Percentiles rank a stretch among this genome's conserved stretches.
These are phyloP conservation scores for Apiotrichum veenhuisii DNA, from an alignment of 1,284 basidiomycete genomes.

Conservation along the genomic window DNA sequence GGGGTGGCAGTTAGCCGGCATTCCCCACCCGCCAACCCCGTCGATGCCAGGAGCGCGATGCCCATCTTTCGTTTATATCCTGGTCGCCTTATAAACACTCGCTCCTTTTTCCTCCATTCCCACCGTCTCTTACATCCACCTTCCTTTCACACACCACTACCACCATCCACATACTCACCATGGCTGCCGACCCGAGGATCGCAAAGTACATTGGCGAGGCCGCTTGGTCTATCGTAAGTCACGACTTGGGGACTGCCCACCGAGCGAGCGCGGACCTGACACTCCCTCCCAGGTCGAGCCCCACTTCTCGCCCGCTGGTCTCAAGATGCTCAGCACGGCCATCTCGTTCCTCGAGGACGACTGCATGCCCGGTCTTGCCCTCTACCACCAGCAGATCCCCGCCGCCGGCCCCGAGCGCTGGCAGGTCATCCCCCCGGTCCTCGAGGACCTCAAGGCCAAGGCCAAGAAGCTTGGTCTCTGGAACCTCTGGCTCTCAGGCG, in stretches of 20 bases:
- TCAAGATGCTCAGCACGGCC: slow-evolving; percentile 77
- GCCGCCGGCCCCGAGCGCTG: slow-evolving; percentile 71
- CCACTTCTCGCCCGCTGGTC: slow-evolving; percentile 83
- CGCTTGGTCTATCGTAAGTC: slow-evolving; percentile 28
- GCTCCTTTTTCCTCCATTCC: background rate
- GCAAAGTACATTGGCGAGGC: slow-evolving; percentile 25
- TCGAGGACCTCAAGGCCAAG: slow-evolving; percentile 81
- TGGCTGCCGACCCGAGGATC: slow-evolving; percentile 20
- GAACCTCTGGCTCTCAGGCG: slow-evolving; percentile 94
- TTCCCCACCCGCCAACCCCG: too few species aligned
- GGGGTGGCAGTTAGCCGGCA: too few species aligned
- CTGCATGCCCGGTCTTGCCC: slow-evolving; percentile 69
- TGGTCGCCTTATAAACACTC: too few species aligned
- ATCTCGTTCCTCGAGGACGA: slow-evolving; percentile 85
- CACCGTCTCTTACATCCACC: background rate
- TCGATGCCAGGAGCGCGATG: too few species aligned
- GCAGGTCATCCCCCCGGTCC: slow-evolving; percentile 74
- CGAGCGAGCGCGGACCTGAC: background rate
- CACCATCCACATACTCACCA: background rate
- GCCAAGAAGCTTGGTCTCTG: slow-evolving; percentile 86
- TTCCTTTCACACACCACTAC: background rate
- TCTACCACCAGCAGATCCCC: slow-evolving; percentile 81
- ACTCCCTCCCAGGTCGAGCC: slow-evolving; percentile 65
- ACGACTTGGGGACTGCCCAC: background rate
- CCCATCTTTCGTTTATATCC: too few species aligned